phyloP scores from a whole-genome alignment of 192 early-diverging fungal species.

The Rhizophlyctis rosea region DNA sequence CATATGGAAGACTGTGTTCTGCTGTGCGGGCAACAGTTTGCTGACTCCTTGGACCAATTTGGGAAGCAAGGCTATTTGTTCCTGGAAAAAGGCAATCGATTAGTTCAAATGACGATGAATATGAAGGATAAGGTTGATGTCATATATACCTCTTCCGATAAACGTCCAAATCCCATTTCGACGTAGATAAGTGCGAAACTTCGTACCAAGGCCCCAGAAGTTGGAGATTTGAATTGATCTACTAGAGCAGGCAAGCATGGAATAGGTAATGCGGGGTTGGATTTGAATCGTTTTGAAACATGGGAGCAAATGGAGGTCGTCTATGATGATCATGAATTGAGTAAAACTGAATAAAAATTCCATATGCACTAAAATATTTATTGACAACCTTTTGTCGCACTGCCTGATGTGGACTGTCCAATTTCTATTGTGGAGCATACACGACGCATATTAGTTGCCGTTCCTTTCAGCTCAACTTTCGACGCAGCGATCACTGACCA shows the following conservation, averaged over 20 bases:
- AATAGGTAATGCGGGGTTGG: conserved; percentile 54
- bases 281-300: conserved; percentile 79
- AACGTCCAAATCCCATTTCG: conserved; percentile 67
- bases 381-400: conserved; percentile 50
- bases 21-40: conserved; percentile 54
- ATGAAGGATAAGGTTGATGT: too few relatives aligned
- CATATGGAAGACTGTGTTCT: conserved; percentile 59
- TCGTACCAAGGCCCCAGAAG: conserved; percentile 49
- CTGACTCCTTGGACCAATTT: conserved; percentile 60
- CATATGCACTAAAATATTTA: background rate
- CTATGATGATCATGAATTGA: conserved; percentile 37
- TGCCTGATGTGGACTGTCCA: conserved; percentile 43
- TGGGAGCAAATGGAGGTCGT: conserved; percentile 77
- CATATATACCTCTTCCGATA: conserved; percentile 35
- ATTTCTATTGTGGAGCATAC: too few relatives aligned
- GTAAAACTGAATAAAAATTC: conserved; percentile 1
- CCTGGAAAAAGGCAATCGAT: background rate
- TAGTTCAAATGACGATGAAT: background rate
- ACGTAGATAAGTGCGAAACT: conserved; percentile 85
- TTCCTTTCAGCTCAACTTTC: too few relatives aligned
- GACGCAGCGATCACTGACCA: too few relatives aligned
- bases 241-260: conserved; percentile 66
- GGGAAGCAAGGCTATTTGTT: conserved; percentile 46
- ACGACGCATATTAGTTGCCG: too few relatives aligned
- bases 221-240: conserved; percentile 41